Percentiles rank a stretch among this genome's conserved stretches.
These are phyloP conservation scores for Panicum hallii DNA, from an alignment of 202 grass and related monocot genomes.

Conservation along the genomic window DNA sequence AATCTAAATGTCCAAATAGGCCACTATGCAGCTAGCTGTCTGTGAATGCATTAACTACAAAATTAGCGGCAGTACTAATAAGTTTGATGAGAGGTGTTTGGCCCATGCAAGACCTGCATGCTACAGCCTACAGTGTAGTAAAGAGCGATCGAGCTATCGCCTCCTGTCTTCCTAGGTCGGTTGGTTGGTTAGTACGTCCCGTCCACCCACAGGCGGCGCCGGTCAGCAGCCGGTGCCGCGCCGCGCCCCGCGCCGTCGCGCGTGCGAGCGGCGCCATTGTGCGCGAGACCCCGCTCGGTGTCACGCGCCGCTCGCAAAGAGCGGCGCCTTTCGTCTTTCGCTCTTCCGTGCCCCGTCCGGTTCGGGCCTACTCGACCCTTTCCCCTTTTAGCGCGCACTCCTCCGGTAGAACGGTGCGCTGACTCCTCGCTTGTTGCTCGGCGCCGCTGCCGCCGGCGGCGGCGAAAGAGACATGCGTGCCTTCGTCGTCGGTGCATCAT, in stretches of 20 bases:
- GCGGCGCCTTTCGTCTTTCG: conserved; percentile 8
- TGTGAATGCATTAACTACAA: no score
- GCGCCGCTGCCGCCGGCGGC: no score
- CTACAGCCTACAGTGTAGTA: no score
- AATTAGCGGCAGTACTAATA: no score
- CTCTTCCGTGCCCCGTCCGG: not conserved
- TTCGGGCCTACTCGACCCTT: not conserved
- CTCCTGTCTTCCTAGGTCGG: no score
- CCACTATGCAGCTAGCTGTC: no score
- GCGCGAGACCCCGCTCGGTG: not conserved
- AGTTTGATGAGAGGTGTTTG: no score
- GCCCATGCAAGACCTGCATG: no score
- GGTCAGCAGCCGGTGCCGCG: no score
- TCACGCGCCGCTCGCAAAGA: conserved; percentile 20
- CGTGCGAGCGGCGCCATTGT: not conserved
- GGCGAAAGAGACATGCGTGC: not conserved
- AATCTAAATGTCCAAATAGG: no score
- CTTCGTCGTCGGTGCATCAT: not conserved
- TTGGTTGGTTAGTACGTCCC: not conserved
- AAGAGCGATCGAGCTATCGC: no score
- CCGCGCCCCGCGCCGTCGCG: not conserved
- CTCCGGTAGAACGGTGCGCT: not conserved
- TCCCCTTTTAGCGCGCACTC: not conserved
- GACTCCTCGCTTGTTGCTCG: not conserved
- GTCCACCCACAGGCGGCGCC: conserved; percentile 15